Conservation (phyloP, 305 asterid genomes). For the Fraxinus xanthoxyloides region DNA sequence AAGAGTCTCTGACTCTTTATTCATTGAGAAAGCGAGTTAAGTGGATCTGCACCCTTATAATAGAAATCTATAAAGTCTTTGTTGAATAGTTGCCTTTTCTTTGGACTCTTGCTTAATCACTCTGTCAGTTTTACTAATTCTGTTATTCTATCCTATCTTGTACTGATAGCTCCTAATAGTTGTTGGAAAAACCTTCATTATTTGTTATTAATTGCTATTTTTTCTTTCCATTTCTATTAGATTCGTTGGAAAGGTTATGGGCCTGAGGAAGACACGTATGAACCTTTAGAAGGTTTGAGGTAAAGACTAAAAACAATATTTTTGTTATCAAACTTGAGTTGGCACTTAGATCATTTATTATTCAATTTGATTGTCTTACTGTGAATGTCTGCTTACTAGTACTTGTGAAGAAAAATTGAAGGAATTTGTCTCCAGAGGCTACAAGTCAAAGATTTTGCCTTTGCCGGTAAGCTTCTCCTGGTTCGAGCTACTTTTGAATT, state of each 20-base stretch:
- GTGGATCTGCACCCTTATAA: not conserved
- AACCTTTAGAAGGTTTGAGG: conserved; percentile 44
- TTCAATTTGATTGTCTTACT: not conserved
- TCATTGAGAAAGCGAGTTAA: not conserved
- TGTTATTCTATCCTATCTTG: not conserved
- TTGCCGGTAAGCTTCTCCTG: conserved; percentile 34
- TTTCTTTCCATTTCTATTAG: conserved; percentile 13
- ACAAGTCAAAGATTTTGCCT: conserved; percentile 30
- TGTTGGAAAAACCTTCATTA: not conserved
- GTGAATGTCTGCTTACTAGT: conserved; percentile 12
- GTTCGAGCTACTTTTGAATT: not conserved
- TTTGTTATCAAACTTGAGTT: not conserved
- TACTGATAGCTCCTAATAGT: not conserved
- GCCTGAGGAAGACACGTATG: conserved; percentile 43
- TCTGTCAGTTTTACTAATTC: not conserved
- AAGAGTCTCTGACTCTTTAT: not conserved
- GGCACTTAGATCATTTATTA: not conserved
- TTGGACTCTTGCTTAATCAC: not conserved
- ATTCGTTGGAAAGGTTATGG: conserved; percentile 47
- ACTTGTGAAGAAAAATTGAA: conserved; percentile 33
- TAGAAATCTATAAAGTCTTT: not conserved
- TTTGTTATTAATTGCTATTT: not conserved
- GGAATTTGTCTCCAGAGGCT: conserved; percentile 33
- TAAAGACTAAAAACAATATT: not conserved
- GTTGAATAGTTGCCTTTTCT: not conserved